Percentiles rank a stretch among this genome's conserved stretches.
phyloP scores from a whole-genome alignment of 306 rosid genomes.

The Pueraria montana region DNA sequence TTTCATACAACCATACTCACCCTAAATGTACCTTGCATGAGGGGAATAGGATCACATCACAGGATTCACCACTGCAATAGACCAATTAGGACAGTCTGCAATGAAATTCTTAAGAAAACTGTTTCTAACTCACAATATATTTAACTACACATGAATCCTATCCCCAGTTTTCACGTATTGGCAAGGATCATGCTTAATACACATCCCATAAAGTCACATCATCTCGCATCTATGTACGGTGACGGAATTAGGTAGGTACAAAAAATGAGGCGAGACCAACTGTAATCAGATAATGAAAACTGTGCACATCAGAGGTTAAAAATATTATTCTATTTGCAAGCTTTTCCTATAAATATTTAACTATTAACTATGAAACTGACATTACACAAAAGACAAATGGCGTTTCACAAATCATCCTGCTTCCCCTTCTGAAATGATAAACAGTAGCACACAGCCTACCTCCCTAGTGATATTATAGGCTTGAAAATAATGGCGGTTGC shows the following conservation, averaged over 20 bases:
- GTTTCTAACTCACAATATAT: not conserved
- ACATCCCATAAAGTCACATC: not conserved
- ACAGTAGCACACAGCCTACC: not conserved
- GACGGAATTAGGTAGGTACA: not conserved
- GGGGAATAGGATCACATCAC: not conserved
- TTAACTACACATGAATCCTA: not conserved
- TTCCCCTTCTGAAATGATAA: constrained; percentile 1
- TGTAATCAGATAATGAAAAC: not conserved
- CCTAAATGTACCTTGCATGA: not conserved
- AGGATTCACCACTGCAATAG: not conserved
- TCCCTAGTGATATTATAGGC: not conserved
- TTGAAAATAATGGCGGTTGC: constrained; percentile 15
- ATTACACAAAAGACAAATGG: not conserved
- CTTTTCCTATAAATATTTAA: not conserved
- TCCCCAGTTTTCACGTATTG: not conserved
- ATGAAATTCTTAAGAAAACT: not conserved
- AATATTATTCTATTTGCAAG: not conserved
- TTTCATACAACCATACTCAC: no score
- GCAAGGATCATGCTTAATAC: not conserved
- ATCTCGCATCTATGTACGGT: not conserved
- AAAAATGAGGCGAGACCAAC: not conserved
- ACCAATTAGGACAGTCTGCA: not conserved
- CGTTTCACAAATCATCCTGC: not conserved
- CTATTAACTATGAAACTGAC: not conserved
- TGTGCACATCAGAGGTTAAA: not conserved